Percentiles rank a stretch among this genome's conserved stretches.
Evolutionary conservation across 495 filamentous ascomycete genomes (phyloP).

Genomic region (Aspergillus avenaceus): DNA sequence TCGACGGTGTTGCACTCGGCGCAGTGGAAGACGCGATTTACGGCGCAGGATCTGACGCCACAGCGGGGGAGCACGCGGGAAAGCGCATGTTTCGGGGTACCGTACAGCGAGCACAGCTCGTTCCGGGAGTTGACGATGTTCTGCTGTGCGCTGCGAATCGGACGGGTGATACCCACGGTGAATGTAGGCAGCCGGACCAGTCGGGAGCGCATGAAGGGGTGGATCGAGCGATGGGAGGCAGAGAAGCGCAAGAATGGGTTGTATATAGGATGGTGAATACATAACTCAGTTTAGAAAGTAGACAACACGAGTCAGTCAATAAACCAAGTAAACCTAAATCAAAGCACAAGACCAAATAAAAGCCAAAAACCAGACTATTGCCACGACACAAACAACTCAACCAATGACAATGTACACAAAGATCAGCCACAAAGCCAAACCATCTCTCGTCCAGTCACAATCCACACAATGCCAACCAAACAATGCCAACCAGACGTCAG

Average conservation of each 20-base stretch:
- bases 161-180: constrained; percentile 87
- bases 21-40: constrained; percentile 70
- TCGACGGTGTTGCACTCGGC: constrained; percentile 65
- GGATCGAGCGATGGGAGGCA: constrained; percentile 83
- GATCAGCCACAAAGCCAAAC: too few species aligned
- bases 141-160: constrained; percentile 79
- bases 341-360: too few species aligned
- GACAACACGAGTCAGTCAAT: background rate
- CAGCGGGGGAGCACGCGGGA: constrained; percentile 74
- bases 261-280: constrained; percentile 37
- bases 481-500: too few species aligned
- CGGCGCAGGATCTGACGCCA: constrained; percentile 60
- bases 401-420: too few species aligned
- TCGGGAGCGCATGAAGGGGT: constrained; percentile 81
- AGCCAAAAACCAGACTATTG: too few species aligned
- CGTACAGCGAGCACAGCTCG: constrained; percentile 91
- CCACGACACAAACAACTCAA: too few species aligned
- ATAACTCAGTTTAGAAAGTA: background rate
- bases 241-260: constrained; percentile 80
- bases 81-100: constrained; percentile 82
- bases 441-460: too few species aligned
- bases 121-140: constrained; percentile 95
- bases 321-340: too few species aligned
- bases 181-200: constrained; percentile 73
- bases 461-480: too few species aligned